Evolutionary conservation across 208 protist genomes (phyloP), one percentile per base, ranked within the genome.

Genomic region (Leishmania braziliensis): DNA sequence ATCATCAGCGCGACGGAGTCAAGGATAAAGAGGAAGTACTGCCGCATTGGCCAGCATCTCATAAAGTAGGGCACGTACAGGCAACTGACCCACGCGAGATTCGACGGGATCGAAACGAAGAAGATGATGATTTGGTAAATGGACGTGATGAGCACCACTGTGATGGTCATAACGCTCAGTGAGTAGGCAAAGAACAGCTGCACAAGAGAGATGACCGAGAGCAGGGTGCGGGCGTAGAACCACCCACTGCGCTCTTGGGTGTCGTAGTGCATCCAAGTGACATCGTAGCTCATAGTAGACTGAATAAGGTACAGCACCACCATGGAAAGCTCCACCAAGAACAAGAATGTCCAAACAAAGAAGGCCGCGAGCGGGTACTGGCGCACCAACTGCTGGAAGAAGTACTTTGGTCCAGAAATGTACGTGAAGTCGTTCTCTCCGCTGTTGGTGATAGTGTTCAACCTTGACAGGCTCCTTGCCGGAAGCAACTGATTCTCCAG

Each of bases 181-280:
- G 92, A 95, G 88, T 96, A 96, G 72, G 94, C 91, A 77, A 97
- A 96, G 43, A 95, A 84, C 39, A 97, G 84, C 79, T 97, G 92
- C 29, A 93, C 86, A 0, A 97, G 84, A 20, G 92, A 90, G 0
- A 96, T 83, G 53, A 95, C 84, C 18, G 92, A 93, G 5, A 97
- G 86, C 18, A 92, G 80, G 20, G 89, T 90, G 54, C 89, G 89
- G 1, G 86, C 85, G 72, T 93, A 95, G 65, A 95, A 95, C 86
- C 86, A 96, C 14, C 66, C 83, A 43, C 89, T 90, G 84, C 92
- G 86, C 46, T 93, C 84, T 3, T 63, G 53, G 6, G 43, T 65
- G 75, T 90, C 88, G 86, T 96, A 96, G 36, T 80, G 10, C 0
- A 84, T 77, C 91, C 92, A 97, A 26, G 89, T 88, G 16, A 88